Conservation (phyloP, 768 basidiomycete species). For the Crepidotus variabilis region DNA sequence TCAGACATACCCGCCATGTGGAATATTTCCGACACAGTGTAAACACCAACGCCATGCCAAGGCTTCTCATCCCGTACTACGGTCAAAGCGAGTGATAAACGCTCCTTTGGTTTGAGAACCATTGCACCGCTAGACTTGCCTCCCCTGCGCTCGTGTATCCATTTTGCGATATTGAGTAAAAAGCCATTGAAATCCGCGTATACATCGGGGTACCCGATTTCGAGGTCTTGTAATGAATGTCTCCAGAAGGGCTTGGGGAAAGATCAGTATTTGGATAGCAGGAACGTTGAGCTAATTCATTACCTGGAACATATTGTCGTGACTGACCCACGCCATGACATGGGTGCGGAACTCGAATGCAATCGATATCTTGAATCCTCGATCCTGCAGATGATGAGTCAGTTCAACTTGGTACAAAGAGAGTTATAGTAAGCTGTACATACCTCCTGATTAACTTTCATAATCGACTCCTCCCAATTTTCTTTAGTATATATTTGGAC, state of each 20-base stretch:
- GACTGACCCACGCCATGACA: conserved; percentile 7
- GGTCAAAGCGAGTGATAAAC: not conserved
- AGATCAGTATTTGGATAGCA: not conserved
- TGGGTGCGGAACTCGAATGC: conserved; percentile 4
- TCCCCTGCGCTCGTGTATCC: not conserved
- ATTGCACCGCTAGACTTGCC: not conserved
- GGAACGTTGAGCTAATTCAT: not conserved
- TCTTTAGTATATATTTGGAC: conserved; percentile 8
- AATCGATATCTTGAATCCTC: conserved; percentile 8
- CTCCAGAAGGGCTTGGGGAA: not conserved
- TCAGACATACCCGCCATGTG: not conserved
- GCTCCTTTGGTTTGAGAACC: not conserved
- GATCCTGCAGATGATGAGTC: not conserved
- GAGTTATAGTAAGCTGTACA: not conserved
- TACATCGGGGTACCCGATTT: not conserved
- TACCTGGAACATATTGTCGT: conserved; percentile 7
- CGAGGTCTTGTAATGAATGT: not conserved
- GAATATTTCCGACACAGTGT: conserved; percentile 1
- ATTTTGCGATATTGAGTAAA: not conserved
- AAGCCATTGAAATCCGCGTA: not conserved
- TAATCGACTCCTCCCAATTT: conserved; percentile 3
- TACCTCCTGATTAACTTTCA: conserved; percentile 4
- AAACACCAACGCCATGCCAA: not conserved
- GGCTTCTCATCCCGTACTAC: not conserved
- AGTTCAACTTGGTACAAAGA: not conserved